phyloP scores from a whole-genome alignment of 2,329 filamentous ascomycete genomes.

The Pleoardoris graminearum region DNA sequence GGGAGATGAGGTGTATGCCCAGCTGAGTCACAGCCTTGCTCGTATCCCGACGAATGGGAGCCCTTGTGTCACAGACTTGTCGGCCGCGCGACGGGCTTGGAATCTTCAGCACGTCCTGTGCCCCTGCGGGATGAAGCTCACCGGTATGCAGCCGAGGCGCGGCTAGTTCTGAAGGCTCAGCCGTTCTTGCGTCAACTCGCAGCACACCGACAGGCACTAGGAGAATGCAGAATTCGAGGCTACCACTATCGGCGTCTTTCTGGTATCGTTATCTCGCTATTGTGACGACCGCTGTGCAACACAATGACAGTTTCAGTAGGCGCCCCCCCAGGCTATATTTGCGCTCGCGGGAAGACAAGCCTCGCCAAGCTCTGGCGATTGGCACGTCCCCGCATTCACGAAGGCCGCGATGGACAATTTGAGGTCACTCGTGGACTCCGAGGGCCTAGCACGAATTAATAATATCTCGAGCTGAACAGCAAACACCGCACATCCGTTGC shows the following conservation, averaged over 20 bases:
- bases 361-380: constrained; percentile 28
- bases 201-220: constrained; percentile 22
- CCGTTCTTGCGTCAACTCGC: constrained; percentile 24
- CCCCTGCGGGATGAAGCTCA: constrained; percentile 20
- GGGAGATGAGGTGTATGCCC: constrained; percentile 27
- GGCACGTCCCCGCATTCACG: constrained; percentile 20
- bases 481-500: constrained; percentile 8
- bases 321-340: constrained; percentile 33
- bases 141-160: constrained; percentile 33
- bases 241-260: neutral
- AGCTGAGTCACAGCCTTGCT: constrained; percentile 41
- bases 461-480: constrained; percentile 26
- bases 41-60: constrained; percentile 28
- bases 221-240: constrained; percentile 15
- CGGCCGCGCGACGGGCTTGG: constrained; percentile 15
- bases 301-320: constrained; percentile 22
- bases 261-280: neutral
- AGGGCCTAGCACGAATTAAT: constrained; percentile 17
- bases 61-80: constrained; percentile 11
- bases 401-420: constrained; percentile 17
- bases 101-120: constrained; percentile 18
- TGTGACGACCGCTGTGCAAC: constrained; percentile 12
- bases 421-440: constrained; percentile 21
- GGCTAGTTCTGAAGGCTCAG: constrained; percentile 28
- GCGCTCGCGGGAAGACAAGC: constrained; percentile 28